Conservation (phyloP, 2,329 filamentous ascomycete species). For the Fusarium mundagurra region DNA sequence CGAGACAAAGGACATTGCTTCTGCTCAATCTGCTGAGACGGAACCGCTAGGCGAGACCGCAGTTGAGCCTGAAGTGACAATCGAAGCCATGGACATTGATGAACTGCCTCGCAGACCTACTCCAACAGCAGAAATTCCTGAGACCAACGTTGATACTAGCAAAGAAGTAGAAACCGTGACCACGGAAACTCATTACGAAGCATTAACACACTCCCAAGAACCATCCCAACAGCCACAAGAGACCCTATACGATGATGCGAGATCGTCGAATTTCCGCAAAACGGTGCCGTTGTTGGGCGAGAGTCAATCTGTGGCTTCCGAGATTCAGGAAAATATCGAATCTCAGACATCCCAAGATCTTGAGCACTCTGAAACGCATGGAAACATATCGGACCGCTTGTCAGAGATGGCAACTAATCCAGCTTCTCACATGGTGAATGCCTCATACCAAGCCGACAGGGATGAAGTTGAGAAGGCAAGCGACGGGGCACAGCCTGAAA, state of each 20-base stretch:
- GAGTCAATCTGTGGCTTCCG: not conserved
- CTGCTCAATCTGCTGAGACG: not conserved
- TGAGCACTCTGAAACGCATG: constrained; percentile 14
- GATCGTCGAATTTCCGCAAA: constrained; percentile 3
- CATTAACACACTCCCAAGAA: constrained; percentile 1
- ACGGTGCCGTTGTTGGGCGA: not conserved
- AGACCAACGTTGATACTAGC: constrained; percentile 19
- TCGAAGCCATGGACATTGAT: constrained; percentile 40
- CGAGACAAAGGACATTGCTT: not conserved
- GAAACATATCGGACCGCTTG: constrained; percentile 28
- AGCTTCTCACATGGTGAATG: not conserved
- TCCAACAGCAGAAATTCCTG: constrained; percentile 3
- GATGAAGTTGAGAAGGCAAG: constrained; percentile 4
- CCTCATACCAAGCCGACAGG: not conserved
- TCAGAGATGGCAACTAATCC: constrained; percentile 2
- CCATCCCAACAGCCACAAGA: constrained; percentile 3
- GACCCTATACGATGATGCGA: constrained; percentile 14
- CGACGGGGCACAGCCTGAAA: constrained; percentile 11
- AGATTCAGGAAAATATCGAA: not conserved
- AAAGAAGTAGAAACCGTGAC: constrained; percentile 11
- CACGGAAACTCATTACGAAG: not conserved
- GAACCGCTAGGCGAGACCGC: not conserved
- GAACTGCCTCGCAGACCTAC: not conserved
- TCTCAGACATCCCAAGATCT: constrained; percentile 1
- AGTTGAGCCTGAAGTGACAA: not conserved